phyloP scores from a whole-genome alignment of 2,329 filamentous ascomycete species.

The Cladobotryum protrusum region DNA sequence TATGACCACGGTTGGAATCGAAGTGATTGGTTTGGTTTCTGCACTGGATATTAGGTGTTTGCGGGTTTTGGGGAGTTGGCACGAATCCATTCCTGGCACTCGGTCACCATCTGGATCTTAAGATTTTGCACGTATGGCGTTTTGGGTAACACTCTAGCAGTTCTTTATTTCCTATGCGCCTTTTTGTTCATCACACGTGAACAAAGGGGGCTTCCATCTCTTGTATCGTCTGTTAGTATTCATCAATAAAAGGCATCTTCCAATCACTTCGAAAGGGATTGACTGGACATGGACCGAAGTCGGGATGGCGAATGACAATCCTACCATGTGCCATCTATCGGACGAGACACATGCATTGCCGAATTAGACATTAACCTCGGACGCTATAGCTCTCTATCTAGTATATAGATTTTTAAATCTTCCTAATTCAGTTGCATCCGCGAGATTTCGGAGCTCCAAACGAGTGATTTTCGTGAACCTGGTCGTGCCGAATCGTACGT shows the following conservation, averaged over 20 bases:
- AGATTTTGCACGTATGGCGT: constrained; percentile 13
- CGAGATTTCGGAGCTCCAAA: no score
- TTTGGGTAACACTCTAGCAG: background rate
- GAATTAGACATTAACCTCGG: no score
- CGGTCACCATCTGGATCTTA: background rate
- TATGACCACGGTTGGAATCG: background rate
- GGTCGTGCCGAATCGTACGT: background rate
- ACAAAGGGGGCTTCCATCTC: no score
- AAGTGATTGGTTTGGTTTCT: background rate
- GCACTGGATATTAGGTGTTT: background rate
- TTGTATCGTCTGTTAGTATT: background rate
- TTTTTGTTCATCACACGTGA: background rate
- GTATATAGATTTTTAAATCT: no score
- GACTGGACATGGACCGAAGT: no score
- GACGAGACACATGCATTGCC: no score
- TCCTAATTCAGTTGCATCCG: no score
- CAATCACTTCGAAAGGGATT: no score
- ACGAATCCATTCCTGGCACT: background rate
- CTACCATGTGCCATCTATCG: no score
- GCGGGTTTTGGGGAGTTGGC: background rate
- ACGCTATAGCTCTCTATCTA: no score
- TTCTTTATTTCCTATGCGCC: background rate
- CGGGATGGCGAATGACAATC: no score
- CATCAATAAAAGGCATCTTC: background rate
- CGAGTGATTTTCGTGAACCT: no score